A percentile compares a stretch with the other conserved stretches of the same genome.
phyloP scores from a whole-genome alignment of 2,329 filamentous ascomycete species.

The Amauroascus niger region DNA sequence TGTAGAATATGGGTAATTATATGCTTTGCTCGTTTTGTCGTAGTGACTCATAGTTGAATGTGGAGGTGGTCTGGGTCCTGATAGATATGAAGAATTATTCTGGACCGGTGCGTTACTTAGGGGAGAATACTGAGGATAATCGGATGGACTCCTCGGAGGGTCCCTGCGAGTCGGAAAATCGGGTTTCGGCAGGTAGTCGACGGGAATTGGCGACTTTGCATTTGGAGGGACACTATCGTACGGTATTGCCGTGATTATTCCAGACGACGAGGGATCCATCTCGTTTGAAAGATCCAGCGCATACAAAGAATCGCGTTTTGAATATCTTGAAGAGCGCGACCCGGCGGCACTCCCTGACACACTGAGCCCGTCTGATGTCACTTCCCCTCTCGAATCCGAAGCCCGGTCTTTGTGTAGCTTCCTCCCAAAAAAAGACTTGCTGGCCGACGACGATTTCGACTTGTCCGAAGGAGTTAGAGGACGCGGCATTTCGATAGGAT shows the following conservation, averaged over 20 bases:
- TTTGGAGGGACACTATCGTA: constrained; percentile 63
- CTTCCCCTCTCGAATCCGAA: constrained; percentile 43
- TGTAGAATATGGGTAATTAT: constrained; percentile 50
- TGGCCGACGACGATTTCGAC: constrained; percentile 69
- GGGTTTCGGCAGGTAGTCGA: constrained; percentile 61
- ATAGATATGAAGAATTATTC: constrained; percentile 47
- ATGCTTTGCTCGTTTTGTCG: constrained; percentile 64
- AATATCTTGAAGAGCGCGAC: constrained; percentile 64
- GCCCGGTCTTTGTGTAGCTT: constrained; percentile 65
- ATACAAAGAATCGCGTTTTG: constrained; percentile 58
- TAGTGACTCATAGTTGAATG: constrained; percentile 45
- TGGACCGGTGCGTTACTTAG: constrained; percentile 50
- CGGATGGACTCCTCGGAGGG: constrained; percentile 61
- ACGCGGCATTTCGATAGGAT: constrained; percentile 37
- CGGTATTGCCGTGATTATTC: constrained; percentile 77
- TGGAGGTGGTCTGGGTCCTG: constrained; percentile 52
- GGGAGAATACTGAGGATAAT: constrained; percentile 83
- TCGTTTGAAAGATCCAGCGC: constrained; percentile 62
- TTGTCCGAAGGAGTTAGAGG: constrained; percentile 62
- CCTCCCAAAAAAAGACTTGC: constrained; percentile 79
- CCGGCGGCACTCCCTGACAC: constrained; percentile 52
- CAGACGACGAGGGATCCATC: constrained; percentile 61
- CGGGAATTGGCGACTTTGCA: constrained; percentile 57
- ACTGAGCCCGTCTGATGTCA: constrained; percentile 43
- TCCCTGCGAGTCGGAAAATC: constrained; percentile 56